Base-by-base conservation (phyloP, 148 eudicot species). In the Hydrangea macrophylla region DNA sequence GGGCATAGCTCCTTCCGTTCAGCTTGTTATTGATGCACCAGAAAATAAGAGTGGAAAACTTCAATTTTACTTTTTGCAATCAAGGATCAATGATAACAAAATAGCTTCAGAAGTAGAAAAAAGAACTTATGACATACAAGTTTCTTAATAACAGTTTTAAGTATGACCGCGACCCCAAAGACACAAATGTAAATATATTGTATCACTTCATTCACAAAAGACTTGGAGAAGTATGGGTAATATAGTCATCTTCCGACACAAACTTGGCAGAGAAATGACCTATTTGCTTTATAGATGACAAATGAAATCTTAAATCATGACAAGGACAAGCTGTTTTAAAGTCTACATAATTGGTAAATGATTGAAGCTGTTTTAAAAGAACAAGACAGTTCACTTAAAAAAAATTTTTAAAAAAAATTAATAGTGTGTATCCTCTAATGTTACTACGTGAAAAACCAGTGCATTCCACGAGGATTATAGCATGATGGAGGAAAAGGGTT, bases 171-270 rank as follows among this genome's bases (percentile, higher is more conserved):
- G 2, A 37, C 31, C 15, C 25, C 54, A 39, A 57, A 36, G 64
- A 59, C n/a, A 20, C 44, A 67, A 20, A 65, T 27, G 28, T 26
- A 66, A n/a, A 2, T 27, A 25, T 15, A 26, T 15, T 55, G 12
- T 15, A 57, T n/a, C n/a, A n/a, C 53, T 33, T 56, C 76, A 65
- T 36, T 24, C 58, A 32, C 51, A 72, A 26, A 2, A 48, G 45
- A 44, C 45, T 39, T 35, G 23, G 71, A 60, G 65, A 58, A 60
- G 22, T 9, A 57, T n/a, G 55, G 36, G n/a, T 17, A 39, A 48
- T 78, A 6, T 83, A 25, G 83, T 74, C 86, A 79, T 68, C 79
- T 77, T 78, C 81, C 79, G 79, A 83, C 86, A 83, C 86, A 79
- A 64, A 36, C 68, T 60, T 27, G 71, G 79, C 37, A 74, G 54